Percentiles rank a stretch among this genome's conserved stretches.
phyloP scores from a whole-genome alignment of 1,284 basidiomycete genomes.

The Microbotryomycetes sp. region DNA sequence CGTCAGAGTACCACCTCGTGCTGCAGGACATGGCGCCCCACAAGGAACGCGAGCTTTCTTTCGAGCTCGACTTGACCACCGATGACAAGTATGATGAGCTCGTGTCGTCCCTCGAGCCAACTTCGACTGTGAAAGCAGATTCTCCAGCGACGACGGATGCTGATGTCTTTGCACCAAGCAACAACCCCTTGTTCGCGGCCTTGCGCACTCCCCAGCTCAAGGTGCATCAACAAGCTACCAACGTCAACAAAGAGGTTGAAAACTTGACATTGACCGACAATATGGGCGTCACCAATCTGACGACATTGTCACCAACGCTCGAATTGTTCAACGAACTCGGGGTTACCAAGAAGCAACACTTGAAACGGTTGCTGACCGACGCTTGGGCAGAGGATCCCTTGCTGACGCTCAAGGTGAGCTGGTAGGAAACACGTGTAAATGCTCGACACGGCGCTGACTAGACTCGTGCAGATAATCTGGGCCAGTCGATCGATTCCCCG shows the following conservation, averaged over 20 bases:
- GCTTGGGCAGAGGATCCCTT: constrained; percentile 10
- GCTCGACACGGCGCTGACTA: background rate
- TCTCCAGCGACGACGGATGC: background rate
- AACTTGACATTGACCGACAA: constrained; percentile 13
- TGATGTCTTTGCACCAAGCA: background rate
- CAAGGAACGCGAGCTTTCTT: background rate
- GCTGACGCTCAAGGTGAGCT: constrained; percentile 9
- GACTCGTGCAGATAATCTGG: background rate
- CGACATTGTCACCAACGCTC: constrained; percentile 7
- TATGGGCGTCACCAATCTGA: constrained; percentile 6
- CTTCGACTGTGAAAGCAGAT: background rate
- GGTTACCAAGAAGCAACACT: background rate
- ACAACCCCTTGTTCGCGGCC: constrained; percentile 4
- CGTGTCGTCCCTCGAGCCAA: background rate
- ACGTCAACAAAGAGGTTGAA: background rate
- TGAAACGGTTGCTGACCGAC: background rate
- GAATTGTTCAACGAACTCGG: constrained; percentile 19
- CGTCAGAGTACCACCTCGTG: too few species aligned
- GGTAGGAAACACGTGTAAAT: background rate
- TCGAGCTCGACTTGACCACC: background rate
- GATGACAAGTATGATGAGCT: background rate
- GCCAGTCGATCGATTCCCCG: constrained; percentile 6
- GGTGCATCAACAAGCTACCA: background rate
- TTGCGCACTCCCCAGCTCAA: constrained; percentile 1
- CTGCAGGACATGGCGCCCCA: too few species aligned